These are phyloP conservation scores for Botryotinia calthae DNA, from an alignment of 2,329 filamentous ascomycete genomes.

Conservation along the genomic window DNA sequence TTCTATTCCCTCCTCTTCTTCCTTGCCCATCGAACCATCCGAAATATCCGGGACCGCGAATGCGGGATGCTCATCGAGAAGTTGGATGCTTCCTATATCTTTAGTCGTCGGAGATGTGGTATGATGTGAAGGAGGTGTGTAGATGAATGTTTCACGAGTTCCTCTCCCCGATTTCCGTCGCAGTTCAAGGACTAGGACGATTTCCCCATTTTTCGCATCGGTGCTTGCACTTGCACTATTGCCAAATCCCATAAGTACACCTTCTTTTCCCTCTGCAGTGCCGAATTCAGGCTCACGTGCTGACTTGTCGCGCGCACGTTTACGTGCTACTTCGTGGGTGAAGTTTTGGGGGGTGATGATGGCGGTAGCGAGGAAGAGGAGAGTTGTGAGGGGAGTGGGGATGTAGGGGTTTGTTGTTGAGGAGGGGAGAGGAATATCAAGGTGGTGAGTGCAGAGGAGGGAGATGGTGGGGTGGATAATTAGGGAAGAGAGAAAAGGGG, in stretches of 20 bases:
- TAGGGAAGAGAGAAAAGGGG: slow-evolving; percentile 67
- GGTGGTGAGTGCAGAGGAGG: slow-evolving; percentile 77
- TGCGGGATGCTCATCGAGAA: slow-evolving; percentile 75
- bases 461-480: slow-evolving; percentile 65
- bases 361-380: slow-evolving; percentile 85
- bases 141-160: slow-evolving; percentile 58
- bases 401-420: slow-evolving; percentile 52
- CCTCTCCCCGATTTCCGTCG: slow-evolving; percentile 56
- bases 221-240: slow-evolving; percentile 22
- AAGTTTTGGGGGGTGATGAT: slow-evolving; percentile 73
- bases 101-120: slow-evolving; percentile 21
- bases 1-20: slow-evolving; percentile 44
- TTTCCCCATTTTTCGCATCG: slow-evolving; percentile 44
- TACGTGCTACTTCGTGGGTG: slow-evolving; percentile 69
- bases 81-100: slow-evolving; percentile 38
- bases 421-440: slow-evolving; percentile 63
- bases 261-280: slow-evolving; percentile 72
- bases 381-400: slow-evolving; percentile 67
- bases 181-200: slow-evolving; percentile 84
- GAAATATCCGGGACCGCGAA: slow-evolving; percentile 49
- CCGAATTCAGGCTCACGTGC: slow-evolving; percentile 76
- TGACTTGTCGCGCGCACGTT: slow-evolving; percentile 73
- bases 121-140: slow-evolving; percentile 38
- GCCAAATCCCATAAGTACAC: slow-evolving; percentile 60
- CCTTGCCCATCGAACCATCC: slow-evolving; percentile 39